Evolutionary conservation across 2,329 filamentous ascomycete species (phyloP), one percentile per base, ranked within the genome.

Genomic region (Aspergillus sp.): DNA sequence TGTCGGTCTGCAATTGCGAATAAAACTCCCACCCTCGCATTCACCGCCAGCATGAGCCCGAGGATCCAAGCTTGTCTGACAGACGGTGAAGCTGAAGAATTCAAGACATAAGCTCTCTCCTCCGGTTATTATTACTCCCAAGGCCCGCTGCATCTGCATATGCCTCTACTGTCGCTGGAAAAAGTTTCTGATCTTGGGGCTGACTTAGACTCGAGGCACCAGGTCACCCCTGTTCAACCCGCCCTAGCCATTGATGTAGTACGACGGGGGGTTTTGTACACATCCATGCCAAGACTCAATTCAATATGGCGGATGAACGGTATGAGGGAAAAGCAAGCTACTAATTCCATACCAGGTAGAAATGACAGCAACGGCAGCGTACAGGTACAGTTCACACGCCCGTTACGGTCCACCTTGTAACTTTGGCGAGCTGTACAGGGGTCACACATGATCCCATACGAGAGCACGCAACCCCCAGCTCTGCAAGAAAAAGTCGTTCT

Each of bases 1-100:
- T 14, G 33, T 23, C 31, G 21, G 48, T 31, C 48, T 51, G 37
- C 48, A 24, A 51, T 40, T 41, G 6, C 9, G 37, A 12, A 19
- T n/a, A 24, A 31, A 31, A 19, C 27, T 14, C 47, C 33, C 17
- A n/a, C 23, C 12, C 23, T 39, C 11, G 17, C 39, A 9, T 9
- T 40, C 17, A 52, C 50, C 50, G 24, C 50, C 40, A 45, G 23
- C 6, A 15, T 15, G 21, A 6, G 4, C 17, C 31, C n/a, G 27
- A n/a, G n/a, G 11, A 37, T 47, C 11, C 15, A 15, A 37, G 46
- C 46, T 35, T 35, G 31, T 19, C 31, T 54, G 43, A 54, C 21
- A 47, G 43, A 27, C 51, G 51, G 51, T 54, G 41, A 54, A 53
- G 40, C 8, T 52, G 40, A 35, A 24, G 14, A 46, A 23, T 27